Evolutionary conservation across 2,329 filamentous ascomycete genomes (phyloP).

Genomic region (Pseudonectria foliicola): DNA sequence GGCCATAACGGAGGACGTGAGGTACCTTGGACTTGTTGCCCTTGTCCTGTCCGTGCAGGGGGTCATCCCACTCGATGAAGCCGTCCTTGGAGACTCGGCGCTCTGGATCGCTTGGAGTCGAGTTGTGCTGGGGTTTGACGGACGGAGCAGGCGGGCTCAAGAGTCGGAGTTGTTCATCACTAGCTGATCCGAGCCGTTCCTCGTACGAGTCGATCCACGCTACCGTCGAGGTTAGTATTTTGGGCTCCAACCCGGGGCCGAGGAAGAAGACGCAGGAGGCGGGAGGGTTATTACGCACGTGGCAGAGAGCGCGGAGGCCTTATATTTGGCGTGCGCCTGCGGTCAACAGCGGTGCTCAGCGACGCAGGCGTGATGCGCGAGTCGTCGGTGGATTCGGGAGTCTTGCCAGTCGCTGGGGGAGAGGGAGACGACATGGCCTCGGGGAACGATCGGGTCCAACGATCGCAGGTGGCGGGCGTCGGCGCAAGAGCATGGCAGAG

Average conservation of each 20-base stretch:
- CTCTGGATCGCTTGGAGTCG: constrained; percentile 30
- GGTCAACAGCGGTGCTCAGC: constrained; percentile 13
- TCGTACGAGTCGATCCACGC: constrained; percentile 46
- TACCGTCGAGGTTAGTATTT: constrained; percentile 18
- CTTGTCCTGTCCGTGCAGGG: constrained; percentile 27
- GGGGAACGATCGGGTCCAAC: neutral
- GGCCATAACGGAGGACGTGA: constrained; percentile 40
- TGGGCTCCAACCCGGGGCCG: neutral
- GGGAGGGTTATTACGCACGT: too few relatives aligned
- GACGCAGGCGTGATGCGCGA: constrained; percentile 16
- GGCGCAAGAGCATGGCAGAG: neutral
- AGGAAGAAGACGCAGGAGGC: constrained; percentile 3
- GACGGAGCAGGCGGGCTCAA: constrained; percentile 33
- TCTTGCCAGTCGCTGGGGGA: constrained; percentile 17
- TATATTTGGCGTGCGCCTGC: constrained; percentile 9
- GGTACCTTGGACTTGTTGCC: constrained; percentile 33
- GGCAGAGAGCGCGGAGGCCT: constrained; percentile 21
- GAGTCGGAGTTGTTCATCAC: constrained; percentile 32
- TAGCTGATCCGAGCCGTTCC: constrained; percentile 30
- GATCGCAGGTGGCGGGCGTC: neutral
- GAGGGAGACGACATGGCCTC: constrained; percentile 22
- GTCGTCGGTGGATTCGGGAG: constrained; percentile 13
- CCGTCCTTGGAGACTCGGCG: constrained; percentile 42
- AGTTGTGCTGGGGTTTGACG: constrained; percentile 35
- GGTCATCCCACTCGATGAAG: constrained; percentile 36